These are phyloP conservation scores for Cephaloascus fragrans DNA, from an alignment of 805 yeast genomes.

Conservation along the genomic window DNA sequence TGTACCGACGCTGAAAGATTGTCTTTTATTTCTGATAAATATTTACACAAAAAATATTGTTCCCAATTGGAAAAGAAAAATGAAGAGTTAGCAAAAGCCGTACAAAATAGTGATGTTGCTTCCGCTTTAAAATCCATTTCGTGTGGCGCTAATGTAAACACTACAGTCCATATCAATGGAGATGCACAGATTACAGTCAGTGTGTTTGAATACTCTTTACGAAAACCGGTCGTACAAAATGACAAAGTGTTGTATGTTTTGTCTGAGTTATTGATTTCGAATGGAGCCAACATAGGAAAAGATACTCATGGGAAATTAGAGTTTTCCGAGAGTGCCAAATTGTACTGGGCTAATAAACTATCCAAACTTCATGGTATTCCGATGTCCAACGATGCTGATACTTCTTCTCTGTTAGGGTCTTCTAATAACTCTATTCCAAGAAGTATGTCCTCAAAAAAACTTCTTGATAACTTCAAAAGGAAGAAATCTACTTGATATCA, in stretches of 20 bases:
- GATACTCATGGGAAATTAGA: constrained; percentile 20
- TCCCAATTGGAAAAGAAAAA: constrained; percentile 10
- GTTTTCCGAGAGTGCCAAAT: constrained; percentile 34
- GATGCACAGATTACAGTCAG: neutral
- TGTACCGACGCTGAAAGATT: constrained; percentile 38
- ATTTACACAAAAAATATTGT: constrained; percentile 41
- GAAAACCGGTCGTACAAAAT: constrained; percentile 21
- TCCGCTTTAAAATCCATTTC: constrained; percentile 33
- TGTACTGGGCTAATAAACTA: constrained; percentile 42
- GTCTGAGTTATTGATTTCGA: constrained; percentile 47
- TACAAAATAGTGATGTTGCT: constrained; percentile 37
- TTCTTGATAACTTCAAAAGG: neutral
- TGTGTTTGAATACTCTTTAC: constrained; percentile 42
- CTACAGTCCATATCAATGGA: constrained; percentile 16
- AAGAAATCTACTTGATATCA: neutral
- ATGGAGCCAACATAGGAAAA: constrained; percentile 41
- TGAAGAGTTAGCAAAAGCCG: constrained; percentile 37
- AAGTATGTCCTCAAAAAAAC: neutral
- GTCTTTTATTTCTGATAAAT: constrained; percentile 57
- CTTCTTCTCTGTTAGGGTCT: neutral
- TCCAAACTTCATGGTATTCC: neutral
- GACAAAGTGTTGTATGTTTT: constrained; percentile 27
- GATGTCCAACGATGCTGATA: neutral
- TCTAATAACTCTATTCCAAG: neutral
- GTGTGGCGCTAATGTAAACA: constrained; percentile 37